These are phyloP conservation scores for Xerocomus nothofagi DNA, from an alignment of 1,284 basidiomycete genomes.

Conservation along the genomic window DNA sequence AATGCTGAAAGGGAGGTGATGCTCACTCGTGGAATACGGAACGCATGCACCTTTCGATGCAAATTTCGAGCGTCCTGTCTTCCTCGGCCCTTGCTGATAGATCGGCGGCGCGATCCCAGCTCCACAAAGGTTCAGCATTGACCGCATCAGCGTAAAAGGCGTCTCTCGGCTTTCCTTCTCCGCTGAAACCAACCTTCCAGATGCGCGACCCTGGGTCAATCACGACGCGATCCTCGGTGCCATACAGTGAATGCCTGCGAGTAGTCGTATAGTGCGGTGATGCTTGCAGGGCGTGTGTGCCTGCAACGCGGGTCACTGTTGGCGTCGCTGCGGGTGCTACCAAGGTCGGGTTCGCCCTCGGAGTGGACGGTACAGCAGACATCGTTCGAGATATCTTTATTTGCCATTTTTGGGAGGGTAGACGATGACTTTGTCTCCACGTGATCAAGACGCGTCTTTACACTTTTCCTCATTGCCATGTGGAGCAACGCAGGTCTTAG, in stretches of 20 bases:
- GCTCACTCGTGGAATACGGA: constrained; percentile 85
- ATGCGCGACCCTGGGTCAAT: constrained; percentile 82
- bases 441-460: constrained; percentile 22
- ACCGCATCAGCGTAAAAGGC: constrained; percentile 59
- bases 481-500: constrained; percentile 32
- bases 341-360: constrained; percentile 18
- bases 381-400: constrained; percentile 13
- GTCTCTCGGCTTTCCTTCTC: constrained; percentile 80
- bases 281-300: constrained; percentile 53
- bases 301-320: constrained; percentile 47
- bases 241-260: constrained; percentile 77
- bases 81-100: constrained; percentile 65
- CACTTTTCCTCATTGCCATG: constrained; percentile 13
- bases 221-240: constrained; percentile 82
- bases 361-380: constrained; percentile 29
- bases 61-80: constrained; percentile 66
- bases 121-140: constrained; percentile 56
- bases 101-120: constrained; percentile 54
- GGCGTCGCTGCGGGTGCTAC: constrained; percentile 45
- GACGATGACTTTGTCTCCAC: constrained; percentile 18
- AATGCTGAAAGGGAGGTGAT: neutral
- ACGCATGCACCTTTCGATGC: constrained; percentile 67
- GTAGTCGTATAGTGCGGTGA: constrained; percentile 79
- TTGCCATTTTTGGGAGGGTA: constrained; percentile 5
- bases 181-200: constrained; percentile 90